Evolutionary conservation across 2,329 filamentous ascomycete genomes (phyloP).

Genomic region (Cryphonectria naterciae): DNA sequence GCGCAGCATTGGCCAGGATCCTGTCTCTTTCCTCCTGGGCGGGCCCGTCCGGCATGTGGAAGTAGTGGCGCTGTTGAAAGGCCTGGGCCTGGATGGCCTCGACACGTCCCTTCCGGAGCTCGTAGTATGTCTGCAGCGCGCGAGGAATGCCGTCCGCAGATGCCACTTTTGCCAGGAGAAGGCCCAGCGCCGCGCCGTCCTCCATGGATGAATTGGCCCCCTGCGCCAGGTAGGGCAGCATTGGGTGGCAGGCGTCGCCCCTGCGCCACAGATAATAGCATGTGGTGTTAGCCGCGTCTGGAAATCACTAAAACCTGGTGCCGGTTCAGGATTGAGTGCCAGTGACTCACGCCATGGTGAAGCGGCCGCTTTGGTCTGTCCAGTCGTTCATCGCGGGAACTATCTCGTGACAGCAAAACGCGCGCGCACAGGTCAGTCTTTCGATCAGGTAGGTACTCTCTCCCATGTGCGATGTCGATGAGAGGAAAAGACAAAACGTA

Average conservation of each 20-base stretch:
- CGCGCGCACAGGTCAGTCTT: slow-evolving; percentile 48
- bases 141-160: slow-evolving; percentile 49
- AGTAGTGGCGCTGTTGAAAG: slow-evolving; percentile 56
- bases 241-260: slow-evolving; percentile 67
- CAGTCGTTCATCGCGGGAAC: too few species aligned
- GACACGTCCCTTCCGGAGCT: slow-evolving; percentile 51
- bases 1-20: too few species aligned
- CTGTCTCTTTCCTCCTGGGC: slow-evolving; percentile 54
- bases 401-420: slow-evolving; percentile 35
- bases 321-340: too few species aligned
- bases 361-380: too few species aligned
- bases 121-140: slow-evolving; percentile 49
- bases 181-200: slow-evolving; percentile 68
- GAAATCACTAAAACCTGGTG: slow-evolving; percentile 35
- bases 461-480: too few species aligned
- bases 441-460: slow-evolving; percentile 30
- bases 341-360: too few species aligned
- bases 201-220: slow-evolving; percentile 70
- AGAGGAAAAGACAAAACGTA: slow-evolving; percentile 37
- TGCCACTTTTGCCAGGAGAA: slow-evolving; percentile 56
- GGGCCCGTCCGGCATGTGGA: slow-evolving; percentile 57
- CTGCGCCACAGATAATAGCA: slow-evolving; percentile 34
- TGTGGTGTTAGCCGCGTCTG: slow-evolving; percentile 43
- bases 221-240: slow-evolving; percentile 66
- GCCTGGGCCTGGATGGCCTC: slow-evolving; percentile 64